Conservation (phyloP, 306 rosid genomes). For the Geum urbanum region DNA sequence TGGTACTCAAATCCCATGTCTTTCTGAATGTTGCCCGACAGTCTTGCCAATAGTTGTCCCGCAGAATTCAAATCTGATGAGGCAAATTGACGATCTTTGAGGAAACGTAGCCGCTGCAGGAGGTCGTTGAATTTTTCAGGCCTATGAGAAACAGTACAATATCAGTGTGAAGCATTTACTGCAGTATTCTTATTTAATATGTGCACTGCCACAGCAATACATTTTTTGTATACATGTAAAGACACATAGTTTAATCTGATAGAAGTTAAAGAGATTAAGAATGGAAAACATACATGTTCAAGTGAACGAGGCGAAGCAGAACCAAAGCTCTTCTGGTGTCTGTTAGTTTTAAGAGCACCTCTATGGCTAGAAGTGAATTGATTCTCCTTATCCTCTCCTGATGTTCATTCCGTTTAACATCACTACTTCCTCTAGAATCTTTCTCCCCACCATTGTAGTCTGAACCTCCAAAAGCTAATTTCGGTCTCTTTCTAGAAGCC, state of each 20-base stretch:
- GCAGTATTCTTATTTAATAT: not conserved
- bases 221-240: not conserved
- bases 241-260: slow-evolving; percentile 15
- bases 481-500: slow-evolving; percentile 32
- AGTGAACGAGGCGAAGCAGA: slow-evolving; percentile 61
- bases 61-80: slow-evolving; percentile 46
- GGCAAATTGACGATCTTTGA: slow-evolving; percentile 46
- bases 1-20: slow-evolving; percentile 39
- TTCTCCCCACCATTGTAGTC: slow-evolving; percentile 32
- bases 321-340: slow-evolving; percentile 56
- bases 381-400: slow-evolving; percentile 43
- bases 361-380: slow-evolving; percentile 54
- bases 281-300: slow-evolving; percentile 52
- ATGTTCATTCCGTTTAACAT: slow-evolving; percentile 30
- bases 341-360: slow-evolving; percentile 58
- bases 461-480: slow-evolving; percentile 31
- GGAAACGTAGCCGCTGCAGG: slow-evolving; percentile 52
- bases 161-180: not conserved
- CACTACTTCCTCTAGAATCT: slow-evolving; percentile 34
- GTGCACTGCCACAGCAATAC: slow-evolving; percentile 2
- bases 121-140: slow-evolving; percentile 68
- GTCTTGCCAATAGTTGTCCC: slow-evolving; percentile 39
- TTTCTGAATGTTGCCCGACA: slow-evolving; percentile 48
- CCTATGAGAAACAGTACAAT: slow-evolving; percentile 39
- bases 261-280: not conserved